A percentile compares a stretch with the other conserved stretches of the same genome.
These are phyloP conservation scores for Dryas alaskensis DNA, from an alignment of 306 rosid genomes.

Conservation along the genomic window DNA sequence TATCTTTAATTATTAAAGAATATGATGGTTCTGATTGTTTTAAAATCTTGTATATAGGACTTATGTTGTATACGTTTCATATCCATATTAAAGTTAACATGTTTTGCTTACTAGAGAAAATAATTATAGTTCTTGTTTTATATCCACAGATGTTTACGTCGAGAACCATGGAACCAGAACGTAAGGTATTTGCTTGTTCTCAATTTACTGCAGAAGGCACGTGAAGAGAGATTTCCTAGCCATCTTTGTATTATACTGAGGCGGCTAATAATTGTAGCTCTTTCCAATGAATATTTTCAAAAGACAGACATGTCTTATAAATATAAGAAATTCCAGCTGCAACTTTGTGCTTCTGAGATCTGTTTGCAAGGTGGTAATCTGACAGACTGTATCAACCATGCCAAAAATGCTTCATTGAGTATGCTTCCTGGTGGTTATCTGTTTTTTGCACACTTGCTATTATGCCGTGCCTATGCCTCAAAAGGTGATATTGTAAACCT, in stretches of 20 bases:
- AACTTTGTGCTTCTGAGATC: slow-evolving; percentile 88
- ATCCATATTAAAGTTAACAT: slow-evolving; percentile 5
- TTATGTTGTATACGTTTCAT: not conserved
- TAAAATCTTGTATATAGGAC: not conserved
- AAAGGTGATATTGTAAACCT: slow-evolving; percentile 52
- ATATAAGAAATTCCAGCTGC: slow-evolving; percentile 73
- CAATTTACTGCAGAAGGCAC: slow-evolving; percentile 77
- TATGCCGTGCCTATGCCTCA: slow-evolving; percentile 73
- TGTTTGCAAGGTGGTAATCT: slow-evolving; percentile 67
- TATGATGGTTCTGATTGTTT: not conserved
- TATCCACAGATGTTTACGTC: slow-evolving; percentile 68
- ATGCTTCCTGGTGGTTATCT: slow-evolving; percentile 57
- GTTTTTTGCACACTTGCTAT: slow-evolving; percentile 74
- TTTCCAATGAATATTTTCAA: slow-evolving; percentile 49
- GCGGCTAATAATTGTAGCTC: slow-evolving; percentile 60
- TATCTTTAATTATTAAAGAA: not conserved
- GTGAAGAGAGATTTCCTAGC: slow-evolving; percentile 84
- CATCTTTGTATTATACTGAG: slow-evolving; percentile 55
- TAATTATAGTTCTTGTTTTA: not conserved
- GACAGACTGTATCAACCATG: slow-evolving; percentile 54
- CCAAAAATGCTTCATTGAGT: slow-evolving; percentile 59
- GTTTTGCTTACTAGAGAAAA: slow-evolving; percentile 6
- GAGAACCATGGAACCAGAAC: slow-evolving; percentile 80
- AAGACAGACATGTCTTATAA: slow-evolving; percentile 36
- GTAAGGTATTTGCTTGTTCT: slow-evolving; percentile 76